These are phyloP conservation scores for Pythium scleroteichum DNA, from an alignment of 352 stramenopile species.

Conservation along the genomic window DNA sequence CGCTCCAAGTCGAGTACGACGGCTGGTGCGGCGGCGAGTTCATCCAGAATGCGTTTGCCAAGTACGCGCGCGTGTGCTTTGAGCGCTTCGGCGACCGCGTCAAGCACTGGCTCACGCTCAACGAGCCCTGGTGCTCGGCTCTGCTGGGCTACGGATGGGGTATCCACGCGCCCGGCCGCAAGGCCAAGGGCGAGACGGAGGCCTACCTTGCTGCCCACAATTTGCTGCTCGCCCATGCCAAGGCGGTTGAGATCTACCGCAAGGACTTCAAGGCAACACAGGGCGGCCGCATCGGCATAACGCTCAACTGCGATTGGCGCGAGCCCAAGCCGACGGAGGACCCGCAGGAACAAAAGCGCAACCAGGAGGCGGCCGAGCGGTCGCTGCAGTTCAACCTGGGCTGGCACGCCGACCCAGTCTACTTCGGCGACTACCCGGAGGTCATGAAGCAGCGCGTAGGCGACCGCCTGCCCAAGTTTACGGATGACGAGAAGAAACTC, in stretches of 20 bases:
- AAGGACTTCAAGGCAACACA: slow-evolving; percentile 37
- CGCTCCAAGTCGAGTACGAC: slow-evolving; percentile 59
- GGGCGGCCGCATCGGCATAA: slow-evolving; percentile 90
- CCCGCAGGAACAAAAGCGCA: slow-evolving; percentile 52
- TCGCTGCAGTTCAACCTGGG: slow-evolving; percentile 85
- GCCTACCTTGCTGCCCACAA: slow-evolving; percentile 77
- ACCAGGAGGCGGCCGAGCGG: slow-evolving; percentile 69
- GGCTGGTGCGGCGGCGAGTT: slow-evolving; percentile 56
- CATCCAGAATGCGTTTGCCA: slow-evolving; percentile 69
- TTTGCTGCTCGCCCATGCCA: slow-evolving; percentile 87
- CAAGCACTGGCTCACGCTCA: slow-evolving; percentile 92
- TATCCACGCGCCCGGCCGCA: slow-evolving; percentile 49
- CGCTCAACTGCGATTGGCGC: slow-evolving; percentile 89
- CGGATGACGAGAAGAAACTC: slow-evolving; percentile 72
- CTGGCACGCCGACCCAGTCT: slow-evolving; percentile 93
- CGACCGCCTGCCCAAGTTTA: slow-evolving; percentile 88
- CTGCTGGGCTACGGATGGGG: slow-evolving; percentile 58
- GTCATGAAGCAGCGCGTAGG: slow-evolving; percentile 88
- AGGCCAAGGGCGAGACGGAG: slow-evolving; percentile 33
- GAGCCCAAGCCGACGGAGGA: slow-evolving; percentile 66
- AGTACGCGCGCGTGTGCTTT: slow-evolving; percentile 87
- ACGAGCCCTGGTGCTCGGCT: slow-evolving; percentile 85
- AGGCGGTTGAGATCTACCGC: slow-evolving; percentile 82
- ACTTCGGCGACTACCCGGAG: slow-evolving; percentile 91
- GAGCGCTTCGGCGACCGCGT: slow-evolving; percentile 89